A percentile compares a stretch with the other conserved stretches of the same genome.
Conservation (phyloP, 1,139 yeast genomes). For the Kodamaea arcana region DNA sequence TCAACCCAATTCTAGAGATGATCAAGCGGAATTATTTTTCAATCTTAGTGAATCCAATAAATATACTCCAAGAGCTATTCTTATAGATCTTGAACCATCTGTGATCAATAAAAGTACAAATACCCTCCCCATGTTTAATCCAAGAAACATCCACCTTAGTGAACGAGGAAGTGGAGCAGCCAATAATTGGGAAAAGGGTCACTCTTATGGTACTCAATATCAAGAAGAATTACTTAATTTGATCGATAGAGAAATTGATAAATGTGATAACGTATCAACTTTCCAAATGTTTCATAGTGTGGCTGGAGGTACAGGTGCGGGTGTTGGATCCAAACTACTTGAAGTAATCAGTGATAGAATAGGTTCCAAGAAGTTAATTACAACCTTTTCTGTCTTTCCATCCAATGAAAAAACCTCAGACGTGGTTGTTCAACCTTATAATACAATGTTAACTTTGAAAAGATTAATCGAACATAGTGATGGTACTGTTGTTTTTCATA, state of each 20-base stretch:
- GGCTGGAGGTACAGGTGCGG: conserved; percentile 99
- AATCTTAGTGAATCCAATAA: conserved; percentile 66
- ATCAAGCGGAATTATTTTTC: conserved; percentile 81
- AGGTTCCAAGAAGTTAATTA: conserved; percentile 71
- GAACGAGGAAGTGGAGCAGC: conserved; percentile 90
- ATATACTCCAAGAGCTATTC: conserved; percentile 82
- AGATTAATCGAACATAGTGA: conserved; percentile 82
- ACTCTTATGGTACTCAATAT: conserved; percentile 65
- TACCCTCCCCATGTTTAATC: conserved; percentile 70
- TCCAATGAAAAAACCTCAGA: conserved; percentile 74
- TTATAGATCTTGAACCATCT: conserved; percentile 88
- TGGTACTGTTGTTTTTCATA: conserved; percentile 83
- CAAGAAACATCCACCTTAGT: conserved; percentile 76
- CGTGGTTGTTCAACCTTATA: conserved; percentile 96
- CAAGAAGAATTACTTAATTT: conserved; percentile 73
- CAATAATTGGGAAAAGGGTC: conserved; percentile 93
- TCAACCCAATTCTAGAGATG: conserved; percentile 38
- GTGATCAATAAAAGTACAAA: conserved; percentile 65
- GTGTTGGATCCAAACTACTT: conserved; percentile 78
- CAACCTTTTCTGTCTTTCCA: conserved; percentile 87
- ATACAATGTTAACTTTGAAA: conserved; percentile 75
- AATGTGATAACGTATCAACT: conserved; percentile 84
- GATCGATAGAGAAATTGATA: conserved; percentile 87
- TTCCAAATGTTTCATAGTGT: conserved; percentile 91
- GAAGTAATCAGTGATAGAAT: conserved; percentile 80